Evolutionary conservation across 345 rosid genomes (phyloP).

Genomic region (Geranium brycei): DNA sequence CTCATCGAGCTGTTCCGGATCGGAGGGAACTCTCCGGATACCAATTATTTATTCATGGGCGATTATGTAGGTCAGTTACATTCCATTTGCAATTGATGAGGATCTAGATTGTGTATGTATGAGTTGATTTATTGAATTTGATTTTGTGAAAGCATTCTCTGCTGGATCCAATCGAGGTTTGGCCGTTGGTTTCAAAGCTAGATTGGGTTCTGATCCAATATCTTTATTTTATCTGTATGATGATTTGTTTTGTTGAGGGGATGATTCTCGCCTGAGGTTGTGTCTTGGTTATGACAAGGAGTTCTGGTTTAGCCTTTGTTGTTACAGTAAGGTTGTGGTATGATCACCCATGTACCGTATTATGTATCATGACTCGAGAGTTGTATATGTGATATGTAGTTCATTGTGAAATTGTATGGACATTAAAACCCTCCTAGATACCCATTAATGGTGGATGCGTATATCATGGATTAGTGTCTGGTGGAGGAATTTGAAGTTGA

Average conservation of each 20-base stretch:
- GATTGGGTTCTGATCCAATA: no score
- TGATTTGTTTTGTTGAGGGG: not conserved
- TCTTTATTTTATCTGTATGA: not conserved
- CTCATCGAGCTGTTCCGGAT: constrained; percentile 88
- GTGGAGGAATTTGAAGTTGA: no score
- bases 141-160: not conserved
- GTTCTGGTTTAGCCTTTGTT: no score
- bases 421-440: no score
- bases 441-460: no score
- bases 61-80: constrained; percentile 89
- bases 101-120: not conserved
- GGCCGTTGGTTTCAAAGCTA: no score
- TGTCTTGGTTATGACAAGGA: not conserved
- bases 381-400: no score
- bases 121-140: no score
- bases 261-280: not conserved
- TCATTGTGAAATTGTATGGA: no score
- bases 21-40: constrained; percentile 93
- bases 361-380: not conserved
- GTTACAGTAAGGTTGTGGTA: no score
- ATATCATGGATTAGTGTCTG: no score
- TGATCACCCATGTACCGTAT: no score
- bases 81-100: not conserved
- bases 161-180: not conserved
- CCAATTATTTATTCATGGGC: constrained; percentile 98